Base-by-base conservation (phyloP, 371 early-diverging fungal genomes). In the Mortierella sp. region DNA sequence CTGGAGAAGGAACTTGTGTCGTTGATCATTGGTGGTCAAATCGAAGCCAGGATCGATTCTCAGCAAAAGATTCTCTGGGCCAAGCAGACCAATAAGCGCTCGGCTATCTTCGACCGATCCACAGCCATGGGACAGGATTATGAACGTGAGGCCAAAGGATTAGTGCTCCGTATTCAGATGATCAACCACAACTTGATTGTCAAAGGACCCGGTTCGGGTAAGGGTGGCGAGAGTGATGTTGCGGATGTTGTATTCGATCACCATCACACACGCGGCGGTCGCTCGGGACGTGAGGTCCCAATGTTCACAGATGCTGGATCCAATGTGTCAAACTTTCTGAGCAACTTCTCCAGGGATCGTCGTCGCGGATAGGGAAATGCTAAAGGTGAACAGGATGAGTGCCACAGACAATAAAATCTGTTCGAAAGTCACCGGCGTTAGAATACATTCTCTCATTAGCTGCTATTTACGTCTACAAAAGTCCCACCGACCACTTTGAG, bases 1-100 rank as follows among this genome's bases (percentile, higher is more conserved):
- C 68, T 95, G n/a, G 94, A 94, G 79, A 77, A 79, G 16, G 91
- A 93, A 71, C 73, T 94, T 21, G 87, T 86, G 0, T 66, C 60
- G 9, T 67, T 95, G 57, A 94, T 95, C 63, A 71, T 72, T 8
- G 85, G 84, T 27, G 85, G 88, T 46, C 76, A 85, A 27, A 88
- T 95, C 41, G 69, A 86, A 51, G 94, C 92, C 19, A 71, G 94
- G 19, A 93, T 95, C 55, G 95, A 95, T 71, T 91, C 90, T 54
- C 92, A 94, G 72, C 86, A 89, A 73, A 95, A 94, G 90, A 93
- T 93, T 67, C 43, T 62, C 34, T 54, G 82, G 53, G 82, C 88
- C 54, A 91, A 89, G 57, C 80, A 82, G 56, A 77, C 85, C 28
- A 88, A 92, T 62, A 84, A 89, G 63, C 84, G 93, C 25, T 82